phyloP scores from a whole-genome alignment of 495 filamentous ascomycete genomes.

The Durotheca rogersii region DNA sequence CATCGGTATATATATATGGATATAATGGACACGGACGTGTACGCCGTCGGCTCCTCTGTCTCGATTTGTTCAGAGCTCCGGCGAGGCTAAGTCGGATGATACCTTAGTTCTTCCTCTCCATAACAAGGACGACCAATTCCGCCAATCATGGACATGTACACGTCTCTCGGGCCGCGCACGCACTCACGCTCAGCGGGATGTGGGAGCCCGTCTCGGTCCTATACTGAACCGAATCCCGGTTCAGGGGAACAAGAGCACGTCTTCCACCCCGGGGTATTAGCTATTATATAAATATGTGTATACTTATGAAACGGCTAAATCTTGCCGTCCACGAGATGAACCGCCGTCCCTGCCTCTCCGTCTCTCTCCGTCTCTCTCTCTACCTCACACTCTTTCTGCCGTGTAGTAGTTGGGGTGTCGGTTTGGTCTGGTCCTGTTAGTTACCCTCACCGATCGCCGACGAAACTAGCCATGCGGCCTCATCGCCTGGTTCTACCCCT shows the following conservation, averaged over 20 bases:
- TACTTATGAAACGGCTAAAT: no score
- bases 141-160: slow-evolving; percentile 10
- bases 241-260: background rate
- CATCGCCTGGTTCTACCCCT: slow-evolving; percentile 28
- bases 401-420: no score
- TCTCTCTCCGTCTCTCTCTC: background rate
- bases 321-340: slow-evolving; percentile 17
- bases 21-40: no score
- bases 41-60: slow-evolving; percentile 15
- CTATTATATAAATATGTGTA: no score
- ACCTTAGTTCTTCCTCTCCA: slow-evolving; percentile 11
- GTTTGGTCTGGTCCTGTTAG: background rate
- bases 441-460: background rate
- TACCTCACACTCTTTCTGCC: slow-evolving; percentile 4
- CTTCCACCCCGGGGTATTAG: background rate
- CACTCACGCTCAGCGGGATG: background rate
- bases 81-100: slow-evolving; percentile 6
- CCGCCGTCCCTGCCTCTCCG: slow-evolving; percentile 8
- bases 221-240: slow-evolving; percentile 18
- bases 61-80: slow-evolving; percentile 27
- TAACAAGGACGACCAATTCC: slow-evolving; percentile 11
- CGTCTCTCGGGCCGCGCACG: background rate
- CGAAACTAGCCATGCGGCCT: slow-evolving; percentile 5
- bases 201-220: slow-evolving; percentile 16
- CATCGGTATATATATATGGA: no score